Conservation (phyloP, 441 rosid species). For the Gossypium gossypioides region DNA sequence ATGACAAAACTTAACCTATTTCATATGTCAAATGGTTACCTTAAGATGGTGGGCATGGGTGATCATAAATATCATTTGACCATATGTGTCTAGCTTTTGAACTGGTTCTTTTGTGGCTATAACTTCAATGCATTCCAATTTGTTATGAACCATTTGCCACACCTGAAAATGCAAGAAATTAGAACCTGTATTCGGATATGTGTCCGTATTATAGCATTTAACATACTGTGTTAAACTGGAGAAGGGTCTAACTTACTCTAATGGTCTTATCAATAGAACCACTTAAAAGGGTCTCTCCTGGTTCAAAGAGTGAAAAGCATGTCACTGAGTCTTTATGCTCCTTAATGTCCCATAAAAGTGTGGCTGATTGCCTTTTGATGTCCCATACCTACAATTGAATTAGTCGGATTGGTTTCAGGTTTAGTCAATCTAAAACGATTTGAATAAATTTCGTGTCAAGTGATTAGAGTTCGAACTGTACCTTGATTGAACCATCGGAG, state of each 20-base stretch:
- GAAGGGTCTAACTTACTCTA: constrained; percentile 28
- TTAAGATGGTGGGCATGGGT: constrained; percentile 55
- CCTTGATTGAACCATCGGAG: constrained; percentile 82
- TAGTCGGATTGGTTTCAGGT: background rate
- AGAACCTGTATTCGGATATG: background rate
- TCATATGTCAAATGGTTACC: constrained; percentile 25
- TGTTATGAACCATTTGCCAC: constrained; percentile 62
- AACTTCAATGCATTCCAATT: constrained; percentile 61
- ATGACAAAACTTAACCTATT: no score
- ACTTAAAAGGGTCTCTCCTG: constrained; percentile 70
- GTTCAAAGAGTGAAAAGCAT: constrained; percentile 66
- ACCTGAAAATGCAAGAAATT: constrained; percentile 26
- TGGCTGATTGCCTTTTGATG: constrained; percentile 44
- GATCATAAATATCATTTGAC: constrained; percentile 40
- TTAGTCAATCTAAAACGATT: no score
- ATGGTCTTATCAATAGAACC: constrained; percentile 83
- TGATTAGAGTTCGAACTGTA: constrained; percentile 8
- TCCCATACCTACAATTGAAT: constrained; percentile 55
- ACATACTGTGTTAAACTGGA: background rate
- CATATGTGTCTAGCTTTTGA: constrained; percentile 45
- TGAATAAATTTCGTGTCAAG: no score
- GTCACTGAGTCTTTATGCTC: constrained; percentile 72
- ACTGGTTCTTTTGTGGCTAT: constrained; percentile 54
- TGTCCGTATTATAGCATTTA: background rate
- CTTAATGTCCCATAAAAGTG: constrained; percentile 55